A percentile compares a stretch with the other conserved stretches of the same genome.
Evolutionary conservation across 169 alveolate genomes (phyloP).

Genomic region (Perkinsus olseni): DNA sequence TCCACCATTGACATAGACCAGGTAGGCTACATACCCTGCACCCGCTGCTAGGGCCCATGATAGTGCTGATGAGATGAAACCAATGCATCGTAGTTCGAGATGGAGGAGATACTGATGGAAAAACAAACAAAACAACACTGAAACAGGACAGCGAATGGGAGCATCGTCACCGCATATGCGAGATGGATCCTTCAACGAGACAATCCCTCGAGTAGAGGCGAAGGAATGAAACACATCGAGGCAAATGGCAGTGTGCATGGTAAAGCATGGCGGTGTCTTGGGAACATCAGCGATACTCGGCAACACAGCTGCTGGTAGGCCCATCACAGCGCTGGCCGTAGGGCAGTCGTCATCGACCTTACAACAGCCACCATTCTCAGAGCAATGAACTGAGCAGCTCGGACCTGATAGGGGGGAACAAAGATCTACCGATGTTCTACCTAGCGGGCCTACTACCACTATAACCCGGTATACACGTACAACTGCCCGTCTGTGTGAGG

Average conservation of each 20-base stretch:
- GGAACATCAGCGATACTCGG: not conserved
- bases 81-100: not conserved
- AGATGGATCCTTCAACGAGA: no score
- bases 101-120: no score
- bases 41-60: not conserved
- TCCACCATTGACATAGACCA: not conserved
- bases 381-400: not conserved
- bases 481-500: conserved; percentile 3
- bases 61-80: not conserved
- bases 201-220: no score
- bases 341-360: conserved; percentile 15
- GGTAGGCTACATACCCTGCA: not conserved
- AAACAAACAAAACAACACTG: no score
- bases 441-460: not conserved
- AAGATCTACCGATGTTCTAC: not conserved
- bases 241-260: not conserved
- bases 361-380: conserved; percentile 13
- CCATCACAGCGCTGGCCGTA: not conserved
- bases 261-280: not conserved
- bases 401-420: not conserved
- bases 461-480: conserved; percentile 8
- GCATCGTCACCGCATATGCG: no score
- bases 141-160: no score
- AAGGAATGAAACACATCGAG: not conserved
- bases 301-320: not conserved